A percentile compares a stretch with the other conserved stretches of the same genome.
These are phyloP conservation scores for Sclerotinia minor DNA, from an alignment of 2,329 filamentous ascomycete genomes.

Conservation along the genomic window DNA sequence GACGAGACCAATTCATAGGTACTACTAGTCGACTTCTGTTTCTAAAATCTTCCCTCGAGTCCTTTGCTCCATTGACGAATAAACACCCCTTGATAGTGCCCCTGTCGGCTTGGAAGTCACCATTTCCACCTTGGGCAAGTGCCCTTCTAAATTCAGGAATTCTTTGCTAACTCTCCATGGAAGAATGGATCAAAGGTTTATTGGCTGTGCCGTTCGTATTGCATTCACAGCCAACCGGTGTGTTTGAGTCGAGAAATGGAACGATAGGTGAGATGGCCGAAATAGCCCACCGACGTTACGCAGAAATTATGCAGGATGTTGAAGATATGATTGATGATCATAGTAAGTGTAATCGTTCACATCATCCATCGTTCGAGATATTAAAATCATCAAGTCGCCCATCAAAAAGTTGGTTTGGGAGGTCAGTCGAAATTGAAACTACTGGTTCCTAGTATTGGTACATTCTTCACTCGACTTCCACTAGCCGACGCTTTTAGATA, in stretches of 20 bases:
- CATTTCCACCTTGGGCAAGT: background rate
- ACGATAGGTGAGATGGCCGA: conserved; percentile 71
- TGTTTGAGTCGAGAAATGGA: conserved; percentile 68
- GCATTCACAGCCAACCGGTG: conserved; percentile 88
- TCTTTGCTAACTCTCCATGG: conserved; percentile 18
- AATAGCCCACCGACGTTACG: conserved; percentile 83
- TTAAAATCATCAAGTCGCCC: conserved; percentile 56
- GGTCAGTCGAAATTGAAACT: conserved; percentile 88
- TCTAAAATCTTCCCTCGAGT: background rate
- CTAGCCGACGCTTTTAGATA: conserved; percentile 89
- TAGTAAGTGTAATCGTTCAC: conserved; percentile 53
- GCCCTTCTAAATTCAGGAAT: background rate
- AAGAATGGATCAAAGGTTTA: conserved; percentile 95
- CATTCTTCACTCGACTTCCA: conserved; percentile 85
- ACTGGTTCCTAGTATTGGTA: conserved; percentile 86
- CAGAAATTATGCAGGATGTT: conserved; percentile 92
- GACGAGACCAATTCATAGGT: conserved; percentile 86
- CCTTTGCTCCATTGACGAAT: background rate
- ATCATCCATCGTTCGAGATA: conserved; percentile 14
- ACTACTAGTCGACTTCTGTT: conserved; percentile 32
- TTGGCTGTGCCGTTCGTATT: conserved; percentile 95
- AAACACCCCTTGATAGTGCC: background rate
- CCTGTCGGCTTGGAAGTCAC: background rate
- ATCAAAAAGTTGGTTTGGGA: conserved; percentile 63
- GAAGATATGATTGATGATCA: conserved; percentile 91